These are phyloP conservation scores for Colletotrichum sojae DNA, from an alignment of 2,329 filamentous ascomycete species.

Conservation along the genomic window DNA sequence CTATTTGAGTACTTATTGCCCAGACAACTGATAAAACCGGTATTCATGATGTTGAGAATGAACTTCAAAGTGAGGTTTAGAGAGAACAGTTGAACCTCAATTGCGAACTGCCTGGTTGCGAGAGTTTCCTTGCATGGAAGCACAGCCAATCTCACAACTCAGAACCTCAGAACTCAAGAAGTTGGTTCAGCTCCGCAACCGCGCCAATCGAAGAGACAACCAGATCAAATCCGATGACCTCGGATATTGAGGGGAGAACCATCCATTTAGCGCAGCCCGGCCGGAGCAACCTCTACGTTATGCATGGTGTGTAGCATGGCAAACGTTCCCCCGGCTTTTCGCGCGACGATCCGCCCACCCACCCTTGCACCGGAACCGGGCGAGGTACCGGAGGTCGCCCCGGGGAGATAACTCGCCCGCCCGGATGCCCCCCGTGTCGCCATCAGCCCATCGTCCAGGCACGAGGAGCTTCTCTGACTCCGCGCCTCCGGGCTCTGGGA, in stretches of 20 bases:
- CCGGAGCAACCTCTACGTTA: not conserved
- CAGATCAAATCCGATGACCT: not conserved
- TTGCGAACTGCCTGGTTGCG: too few relatives aligned
- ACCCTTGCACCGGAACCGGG: slow-evolving; percentile 22
- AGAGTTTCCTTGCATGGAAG: too few relatives aligned
- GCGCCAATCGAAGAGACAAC: not conserved
- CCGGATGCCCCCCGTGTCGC: not conserved
- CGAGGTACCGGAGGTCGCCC: slow-evolving; percentile 17
- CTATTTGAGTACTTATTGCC: not conserved
- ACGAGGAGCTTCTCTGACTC: slow-evolving; percentile 22
- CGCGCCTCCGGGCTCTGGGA: slow-evolving; percentile 15
- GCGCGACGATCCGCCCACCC: slow-evolving; percentile 12
- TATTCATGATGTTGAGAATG: too few relatives aligned
- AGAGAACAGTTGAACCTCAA: too few relatives aligned
- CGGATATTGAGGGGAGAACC: not conserved
- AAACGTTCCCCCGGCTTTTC: not conserved
- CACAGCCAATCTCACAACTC: not conserved
- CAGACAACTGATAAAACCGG: too few relatives aligned
- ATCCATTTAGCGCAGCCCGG: slow-evolving; percentile 12
- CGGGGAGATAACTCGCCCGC: slow-evolving; percentile 12
- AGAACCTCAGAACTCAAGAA: not conserved
- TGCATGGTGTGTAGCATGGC: not conserved
- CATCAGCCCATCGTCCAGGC: slow-evolving; percentile 22
- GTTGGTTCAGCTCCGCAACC: not conserved
- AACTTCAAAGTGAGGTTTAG: too few relatives aligned